These are phyloP conservation scores for Globisporangium sylvaticum DNA, from an alignment of 352 stramenopile genomes.

Conservation along the genomic window DNA sequence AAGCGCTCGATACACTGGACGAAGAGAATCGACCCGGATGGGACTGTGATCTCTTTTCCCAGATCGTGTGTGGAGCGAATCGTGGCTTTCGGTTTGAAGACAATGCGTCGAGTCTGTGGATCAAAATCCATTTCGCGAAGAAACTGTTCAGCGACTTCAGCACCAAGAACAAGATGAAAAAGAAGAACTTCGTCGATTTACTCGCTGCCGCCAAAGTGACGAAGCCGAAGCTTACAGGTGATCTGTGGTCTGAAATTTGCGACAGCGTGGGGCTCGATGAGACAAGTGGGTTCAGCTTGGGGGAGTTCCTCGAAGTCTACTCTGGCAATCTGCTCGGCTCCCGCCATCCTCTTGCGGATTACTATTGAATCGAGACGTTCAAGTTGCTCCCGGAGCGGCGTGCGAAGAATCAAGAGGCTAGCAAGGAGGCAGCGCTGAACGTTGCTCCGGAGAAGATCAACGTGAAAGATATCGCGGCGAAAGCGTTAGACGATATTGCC, in stretches of 20 bases:
- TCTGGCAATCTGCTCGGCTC: constrained; percentile 31
- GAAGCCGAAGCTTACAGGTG: constrained; percentile 35
- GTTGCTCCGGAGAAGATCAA: constrained; percentile 48
- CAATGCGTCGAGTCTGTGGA: constrained; percentile 36
- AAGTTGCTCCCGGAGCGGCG: constrained; percentile 40
- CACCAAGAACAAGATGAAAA: constrained; percentile 32
- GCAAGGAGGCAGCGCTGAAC: constrained; percentile 39
- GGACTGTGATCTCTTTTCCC: constrained; percentile 33
- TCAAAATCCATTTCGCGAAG: constrained; percentile 49
- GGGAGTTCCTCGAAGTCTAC: constrained; percentile 43
- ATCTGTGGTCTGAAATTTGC: constrained; percentile 40
- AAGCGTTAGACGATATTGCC: constrained; percentile 34
- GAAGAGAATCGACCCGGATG: constrained; percentile 21
- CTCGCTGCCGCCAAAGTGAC: constrained; percentile 33
- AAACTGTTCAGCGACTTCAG: constrained; percentile 45
- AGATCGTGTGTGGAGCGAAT: constrained; percentile 37
- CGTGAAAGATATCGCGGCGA: constrained; percentile 39
- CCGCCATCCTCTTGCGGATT: constrained; percentile 40
- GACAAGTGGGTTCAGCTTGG: constrained; percentile 25
- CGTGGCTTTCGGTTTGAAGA: constrained; percentile 29
- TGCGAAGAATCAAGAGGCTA: constrained; percentile 23
- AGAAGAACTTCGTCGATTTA: constrained; percentile 39
- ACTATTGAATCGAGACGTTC: constrained; percentile 58
- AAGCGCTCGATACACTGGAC: constrained; percentile 23
- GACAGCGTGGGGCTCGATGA: constrained; percentile 33